A percentile compares a stretch with the other conserved stretches of the same genome.
Conservation (phyloP, 495 filamentous ascomycete species). For the Chaetomium fimeti region DNA sequence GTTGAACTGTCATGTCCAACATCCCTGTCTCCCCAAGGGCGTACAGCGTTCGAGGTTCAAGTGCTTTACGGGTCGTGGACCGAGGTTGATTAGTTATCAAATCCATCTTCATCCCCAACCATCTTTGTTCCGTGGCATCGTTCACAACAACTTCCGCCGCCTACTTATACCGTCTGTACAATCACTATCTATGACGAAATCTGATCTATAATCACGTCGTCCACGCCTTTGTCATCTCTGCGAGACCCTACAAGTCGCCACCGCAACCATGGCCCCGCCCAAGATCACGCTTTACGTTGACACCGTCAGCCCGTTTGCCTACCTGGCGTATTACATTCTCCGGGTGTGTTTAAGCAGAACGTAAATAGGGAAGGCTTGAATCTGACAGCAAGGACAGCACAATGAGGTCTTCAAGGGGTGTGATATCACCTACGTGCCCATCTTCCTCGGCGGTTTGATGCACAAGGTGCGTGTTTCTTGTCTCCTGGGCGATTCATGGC, state of each 20-base stretch:
- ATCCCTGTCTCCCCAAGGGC: slow-evolving; percentile 6
- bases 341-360: slow-evolving; percentile 45
- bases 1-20: background rate
- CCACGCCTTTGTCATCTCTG: no score
- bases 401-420: slow-evolving; percentile 59
- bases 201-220: background rate
- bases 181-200: background rate
- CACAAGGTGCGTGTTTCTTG: slow-evolving; percentile 41
- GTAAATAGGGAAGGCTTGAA: background rate
- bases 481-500: background rate
- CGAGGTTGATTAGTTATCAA: background rate
- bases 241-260: background rate
- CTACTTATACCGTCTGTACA: background rate
- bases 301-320: slow-evolving; percentile 69
- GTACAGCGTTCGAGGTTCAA: background rate
- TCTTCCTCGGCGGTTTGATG: slow-evolving; percentile 70
- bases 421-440: slow-evolving; percentile 63
- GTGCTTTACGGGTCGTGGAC: background rate
- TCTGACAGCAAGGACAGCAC: slow-evolving; percentile 43
- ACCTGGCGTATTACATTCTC: slow-evolving; percentile 64
- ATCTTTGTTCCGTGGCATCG: background rate
- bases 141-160: background rate
- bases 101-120: background rate
- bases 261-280: slow-evolving; percentile 45
- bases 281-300: slow-evolving; percentile 68